Percentiles rank a stretch among this genome's conserved stretches.
phyloP scores from a whole-genome alignment of 257 asterid genomes.

The Jacaranda copaia region DNA sequence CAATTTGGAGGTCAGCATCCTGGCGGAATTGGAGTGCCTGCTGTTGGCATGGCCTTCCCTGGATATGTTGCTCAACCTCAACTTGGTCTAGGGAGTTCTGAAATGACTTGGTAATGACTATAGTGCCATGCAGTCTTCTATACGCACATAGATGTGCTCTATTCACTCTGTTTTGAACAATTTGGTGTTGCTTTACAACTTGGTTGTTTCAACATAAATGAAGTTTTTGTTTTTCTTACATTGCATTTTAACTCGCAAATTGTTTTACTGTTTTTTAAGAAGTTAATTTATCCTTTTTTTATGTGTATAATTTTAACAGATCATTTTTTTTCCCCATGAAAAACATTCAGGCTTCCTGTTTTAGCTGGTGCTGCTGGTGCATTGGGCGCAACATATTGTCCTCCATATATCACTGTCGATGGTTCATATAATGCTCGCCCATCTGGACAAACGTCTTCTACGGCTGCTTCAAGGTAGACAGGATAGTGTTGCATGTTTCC shows the following conservation, averaged over 20 bases:
- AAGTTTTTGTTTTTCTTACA: conserved; percentile 4
- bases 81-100: conserved; percentile 88
- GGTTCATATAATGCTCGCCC: conserved; percentile 79
- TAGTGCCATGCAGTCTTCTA: conserved; percentile 21
- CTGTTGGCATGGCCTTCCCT: conserved; percentile 99
- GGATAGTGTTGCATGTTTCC: conserved; percentile 3
- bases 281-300: conserved; percentile 4
- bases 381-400: conserved; percentile 77
- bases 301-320: background rate
- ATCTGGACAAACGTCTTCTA: conserved; percentile 69
- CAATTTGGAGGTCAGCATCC: conserved; percentile 92
- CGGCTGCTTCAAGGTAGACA: conserved; percentile 68
- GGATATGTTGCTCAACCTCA: conserved; percentile 93
- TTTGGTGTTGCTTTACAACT: conserved; percentile 8
- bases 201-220: background rate
- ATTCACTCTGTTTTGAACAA: background rate
- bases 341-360: conserved; percentile 79
- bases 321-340: background rate
- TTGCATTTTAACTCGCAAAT: background rate
- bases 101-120: conserved; percentile 91
- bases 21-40: conserved; percentile 97
- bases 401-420: conserved; percentile 80
- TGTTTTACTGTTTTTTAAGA: background rate
- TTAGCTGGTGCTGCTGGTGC: conserved; percentile 97
- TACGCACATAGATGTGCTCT: background rate